These are phyloP conservation scores for Bidens hawaiensis DNA, from an alignment of 140 eudicot genomes.

Conservation along the genomic window DNA sequence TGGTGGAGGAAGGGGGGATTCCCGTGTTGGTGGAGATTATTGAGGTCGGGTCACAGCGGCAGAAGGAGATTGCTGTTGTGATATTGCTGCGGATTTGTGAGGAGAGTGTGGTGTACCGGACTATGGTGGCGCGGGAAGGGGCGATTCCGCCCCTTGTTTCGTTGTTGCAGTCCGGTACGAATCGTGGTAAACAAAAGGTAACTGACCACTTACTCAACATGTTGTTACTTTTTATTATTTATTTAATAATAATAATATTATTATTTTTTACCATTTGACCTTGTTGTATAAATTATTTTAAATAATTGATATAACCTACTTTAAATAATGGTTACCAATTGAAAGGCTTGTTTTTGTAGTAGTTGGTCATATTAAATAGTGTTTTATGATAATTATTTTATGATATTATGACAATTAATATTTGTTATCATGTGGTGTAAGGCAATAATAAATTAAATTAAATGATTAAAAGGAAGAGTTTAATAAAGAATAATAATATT, in stretches of 20 bases:
- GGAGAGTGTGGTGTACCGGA: slow-evolving; percentile 36
- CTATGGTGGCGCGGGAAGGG: slow-evolving; percentile 71
- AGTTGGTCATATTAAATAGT: too few species aligned
- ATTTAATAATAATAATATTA: too few species aligned
- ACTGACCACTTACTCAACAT: not conserved
- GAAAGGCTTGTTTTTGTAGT: too few species aligned
- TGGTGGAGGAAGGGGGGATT: slow-evolving; percentile 88
- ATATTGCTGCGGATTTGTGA: slow-evolving; percentile 44
- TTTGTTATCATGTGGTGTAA: too few species aligned
- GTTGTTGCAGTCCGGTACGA: slow-evolving; percentile 77
- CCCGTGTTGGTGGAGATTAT: slow-evolving; percentile 78
- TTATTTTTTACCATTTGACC: not conserved
- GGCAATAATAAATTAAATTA: too few species aligned
- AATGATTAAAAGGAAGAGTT: too few species aligned
- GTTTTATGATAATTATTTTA: too few species aligned
- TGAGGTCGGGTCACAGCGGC: slow-evolving; percentile 55
- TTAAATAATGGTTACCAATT: too few species aligned
- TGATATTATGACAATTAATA: too few species aligned
- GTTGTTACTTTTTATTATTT: too few species aligned
- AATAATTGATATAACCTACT: not conserved
- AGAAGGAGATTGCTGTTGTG: slow-evolving; percentile 51
- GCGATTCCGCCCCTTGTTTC: slow-evolving; percentile 91
- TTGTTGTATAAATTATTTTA: not conserved
- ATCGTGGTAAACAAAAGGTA: slow-evolving; percentile 78
- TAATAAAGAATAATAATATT: too few species aligned